Percentiles rank a stretch among this genome's conserved stretches.
These are phyloP conservation scores for Aspergillus kassunensis DNA, from an alignment of 495 filamentous ascomycete genomes.

Conservation along the genomic window DNA sequence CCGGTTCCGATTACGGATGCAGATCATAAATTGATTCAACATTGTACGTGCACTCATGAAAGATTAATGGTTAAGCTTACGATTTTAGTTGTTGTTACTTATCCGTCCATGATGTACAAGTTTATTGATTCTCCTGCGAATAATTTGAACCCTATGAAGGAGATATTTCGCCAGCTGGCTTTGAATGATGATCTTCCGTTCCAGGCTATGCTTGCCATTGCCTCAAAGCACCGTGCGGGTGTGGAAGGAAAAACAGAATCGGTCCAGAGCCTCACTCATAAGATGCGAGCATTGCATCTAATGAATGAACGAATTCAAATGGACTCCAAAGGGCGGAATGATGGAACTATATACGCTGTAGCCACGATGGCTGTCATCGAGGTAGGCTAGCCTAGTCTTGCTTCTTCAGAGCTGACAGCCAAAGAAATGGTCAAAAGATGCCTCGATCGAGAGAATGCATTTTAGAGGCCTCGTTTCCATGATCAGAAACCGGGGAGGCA, in stretches of 20 bases:
- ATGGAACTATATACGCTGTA: constrained; percentile 27
- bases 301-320: constrained; percentile 28
- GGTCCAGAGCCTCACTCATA: constrained; percentile 29
- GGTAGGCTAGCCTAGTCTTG: constrained; percentile 11
- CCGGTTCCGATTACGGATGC: constrained; percentile 19
- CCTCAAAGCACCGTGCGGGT: constrained; percentile 27
- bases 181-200: constrained; percentile 25
- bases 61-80: constrained; percentile 8
- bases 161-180: constrained; percentile 26
- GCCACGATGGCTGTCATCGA: constrained; percentile 34
- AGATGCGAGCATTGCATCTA: constrained; percentile 24
- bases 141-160: constrained; percentile 23
- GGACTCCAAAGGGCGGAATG: constrained; percentile 18
- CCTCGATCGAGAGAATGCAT: constrained; percentile 29
- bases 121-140: constrained; percentile 19
- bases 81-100: constrained; percentile 22
- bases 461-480: constrained; percentile 25
- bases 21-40: constrained; percentile 27
- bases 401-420: constrained; percentile 9
- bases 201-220: constrained; percentile 31
- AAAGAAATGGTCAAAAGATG: constrained; percentile 31
- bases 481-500: constrained; percentile 26
- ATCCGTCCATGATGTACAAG: constrained; percentile 33
- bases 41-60: constrained; percentile 19
- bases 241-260: constrained; percentile 26